Conservation (phyloP, 306 rosid species). For the Citrullus mucosospermus region DNA sequence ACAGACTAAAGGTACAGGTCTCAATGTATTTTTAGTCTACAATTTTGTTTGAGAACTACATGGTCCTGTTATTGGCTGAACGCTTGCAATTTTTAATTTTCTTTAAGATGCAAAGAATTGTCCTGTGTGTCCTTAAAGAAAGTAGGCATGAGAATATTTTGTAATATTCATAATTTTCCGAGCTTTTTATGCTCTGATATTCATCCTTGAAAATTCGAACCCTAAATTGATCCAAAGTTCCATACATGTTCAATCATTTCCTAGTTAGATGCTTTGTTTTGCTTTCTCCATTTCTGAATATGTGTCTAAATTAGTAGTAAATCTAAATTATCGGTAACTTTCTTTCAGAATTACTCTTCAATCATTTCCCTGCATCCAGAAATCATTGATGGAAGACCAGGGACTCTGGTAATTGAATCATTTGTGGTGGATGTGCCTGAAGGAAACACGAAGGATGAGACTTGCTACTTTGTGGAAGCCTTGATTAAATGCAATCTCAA, state of each 20-base stretch:
- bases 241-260: neutral
- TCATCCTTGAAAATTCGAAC: neutral
- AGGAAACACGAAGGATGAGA: slow-evolving; percentile 91
- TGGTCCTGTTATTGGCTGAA: neutral
- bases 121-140: neutral
- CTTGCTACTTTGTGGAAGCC: slow-evolving; percentile 89
- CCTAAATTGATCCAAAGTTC: neutral
- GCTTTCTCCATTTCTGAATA: neutral
- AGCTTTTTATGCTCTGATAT: neutral
- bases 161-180: neutral
- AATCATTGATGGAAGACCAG: slow-evolving; percentile 81
- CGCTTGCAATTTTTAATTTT: neutral
- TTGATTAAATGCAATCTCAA: slow-evolving; percentile 93
- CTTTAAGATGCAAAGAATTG: neutral
- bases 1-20: slow-evolving; percentile 70
- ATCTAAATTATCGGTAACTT: neutral
- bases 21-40: neutral
- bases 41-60: neutral
- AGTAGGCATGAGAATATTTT: neutral
- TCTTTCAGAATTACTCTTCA: slow-evolving; percentile 82
- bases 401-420: slow-evolving; percentile 84
- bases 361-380: slow-evolving; percentile 80
- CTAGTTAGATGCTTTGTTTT: neutral
- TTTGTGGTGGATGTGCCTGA: slow-evolving; percentile 96
- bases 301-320: neutral